Conservation (phyloP, 768 basidiomycete genomes). For the Candolleomyces eurysporus region DNA sequence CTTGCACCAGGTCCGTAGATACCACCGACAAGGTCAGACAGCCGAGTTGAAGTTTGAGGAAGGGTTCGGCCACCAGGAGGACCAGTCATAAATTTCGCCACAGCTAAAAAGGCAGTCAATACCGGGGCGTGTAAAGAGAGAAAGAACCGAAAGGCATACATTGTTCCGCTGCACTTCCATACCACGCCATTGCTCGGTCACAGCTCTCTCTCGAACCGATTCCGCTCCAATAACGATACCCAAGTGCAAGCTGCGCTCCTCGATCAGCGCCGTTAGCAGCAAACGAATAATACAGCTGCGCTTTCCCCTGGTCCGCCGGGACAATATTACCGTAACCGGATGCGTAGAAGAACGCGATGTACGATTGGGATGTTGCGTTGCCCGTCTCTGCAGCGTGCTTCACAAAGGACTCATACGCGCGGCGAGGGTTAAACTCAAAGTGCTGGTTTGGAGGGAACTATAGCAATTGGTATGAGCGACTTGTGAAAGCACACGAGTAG, state of each 20-base stretch:
- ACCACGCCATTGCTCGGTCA: conserved; percentile 80
- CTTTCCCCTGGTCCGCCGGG: conserved; percentile 71
- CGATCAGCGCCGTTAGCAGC: conserved; percentile 85
- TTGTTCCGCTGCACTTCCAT: conserved; percentile 85
- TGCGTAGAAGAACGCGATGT: conserved; percentile 85
- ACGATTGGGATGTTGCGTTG: conserved; percentile 83
- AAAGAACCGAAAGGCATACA: conserved; percentile 36
- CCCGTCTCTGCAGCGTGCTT: conserved; percentile 69
- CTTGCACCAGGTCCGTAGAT: conserved; percentile 95
- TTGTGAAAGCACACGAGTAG: neutral
- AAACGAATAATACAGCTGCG: conserved; percentile 92
- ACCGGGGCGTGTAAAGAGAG: neutral
- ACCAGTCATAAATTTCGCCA: conserved; percentile 76
- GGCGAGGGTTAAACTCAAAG: conserved; percentile 57
- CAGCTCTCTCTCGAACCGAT: conserved; percentile 91
- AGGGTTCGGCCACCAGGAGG: conserved; percentile 90
- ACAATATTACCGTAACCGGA: conserved; percentile 74
- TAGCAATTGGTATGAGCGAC: neutral
- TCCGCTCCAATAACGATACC: conserved; percentile 93
- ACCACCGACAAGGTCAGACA: conserved; percentile 91
- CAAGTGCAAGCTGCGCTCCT: conserved; percentile 90
- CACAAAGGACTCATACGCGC: conserved; percentile 63
- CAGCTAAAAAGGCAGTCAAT: conserved; percentile 46
- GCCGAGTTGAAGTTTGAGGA: conserved; percentile 72
- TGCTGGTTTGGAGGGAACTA: conserved; percentile 76